These are phyloP conservation scores for Colletotrichum lentis DNA, from an alignment of 2,329 filamentous ascomycete species.

Conservation along the genomic window DNA sequence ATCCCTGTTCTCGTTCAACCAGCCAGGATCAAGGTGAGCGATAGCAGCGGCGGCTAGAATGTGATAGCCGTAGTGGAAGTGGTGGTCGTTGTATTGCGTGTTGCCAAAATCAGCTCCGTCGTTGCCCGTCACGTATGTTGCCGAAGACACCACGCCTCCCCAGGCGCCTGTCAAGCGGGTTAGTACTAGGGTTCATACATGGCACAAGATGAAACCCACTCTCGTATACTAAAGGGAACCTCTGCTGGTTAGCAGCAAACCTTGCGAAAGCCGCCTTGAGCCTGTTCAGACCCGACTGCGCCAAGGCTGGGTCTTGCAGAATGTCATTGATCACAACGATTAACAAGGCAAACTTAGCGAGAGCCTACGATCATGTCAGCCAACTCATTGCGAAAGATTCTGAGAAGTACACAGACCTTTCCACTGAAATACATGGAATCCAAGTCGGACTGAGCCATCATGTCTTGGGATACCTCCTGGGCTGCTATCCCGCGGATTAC, in stretches of 20 bases:
- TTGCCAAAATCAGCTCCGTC: conserved; percentile 86
- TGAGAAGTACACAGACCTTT: conserved; percentile 62
- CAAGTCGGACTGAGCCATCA: conserved; percentile 74
- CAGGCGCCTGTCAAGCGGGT: conserved; percentile 62
- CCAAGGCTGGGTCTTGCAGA: conserved; percentile 64
- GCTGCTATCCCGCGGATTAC: conserved; percentile 69
- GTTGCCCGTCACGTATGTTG: conserved; percentile 74
- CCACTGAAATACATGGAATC: conserved; percentile 95
- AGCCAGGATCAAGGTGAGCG: conserved; percentile 77
- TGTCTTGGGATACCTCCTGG: conserved; percentile 80
- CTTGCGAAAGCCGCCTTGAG: conserved; percentile 72
- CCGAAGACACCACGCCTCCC: conserved; percentile 82
- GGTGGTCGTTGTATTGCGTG: conserved; percentile 80
- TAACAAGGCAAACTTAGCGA: conserved; percentile 79
- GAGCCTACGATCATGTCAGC: conserved; percentile 54
- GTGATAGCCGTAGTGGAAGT: conserved; percentile 87
- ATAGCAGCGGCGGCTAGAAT: conserved; percentile 87
- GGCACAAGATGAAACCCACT: conserved; percentile 50
- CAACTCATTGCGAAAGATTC: rapidly evolving
- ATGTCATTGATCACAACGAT: conserved; percentile 72
- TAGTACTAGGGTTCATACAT: not conserved
- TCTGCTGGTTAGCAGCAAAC: conserved; percentile 74
- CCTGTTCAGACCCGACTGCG: conserved; percentile 64
- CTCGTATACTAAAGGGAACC: conserved; percentile 72
- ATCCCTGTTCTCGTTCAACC: conserved; percentile 75